Conservation (phyloP, 1,284 basidiomycete species). For the Trametes polyzona region DNA sequence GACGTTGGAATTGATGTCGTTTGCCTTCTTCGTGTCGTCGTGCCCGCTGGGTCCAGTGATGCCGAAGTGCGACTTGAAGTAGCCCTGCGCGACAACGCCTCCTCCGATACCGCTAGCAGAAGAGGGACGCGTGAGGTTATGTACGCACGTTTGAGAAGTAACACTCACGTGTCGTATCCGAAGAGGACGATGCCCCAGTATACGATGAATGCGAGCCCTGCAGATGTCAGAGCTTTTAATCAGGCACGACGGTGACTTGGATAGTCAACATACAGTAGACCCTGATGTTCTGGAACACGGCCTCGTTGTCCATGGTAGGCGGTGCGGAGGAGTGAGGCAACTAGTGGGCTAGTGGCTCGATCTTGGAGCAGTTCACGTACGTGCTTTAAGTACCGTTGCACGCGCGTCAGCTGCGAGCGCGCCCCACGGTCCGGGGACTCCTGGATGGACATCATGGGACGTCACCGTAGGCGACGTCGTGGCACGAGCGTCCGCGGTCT, state of each 20-base stretch:
- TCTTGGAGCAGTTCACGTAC: too few relatives aligned
- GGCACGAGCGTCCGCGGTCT: too few relatives aligned
- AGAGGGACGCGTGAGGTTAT: conserved; percentile 8
- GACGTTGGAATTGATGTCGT: conserved; percentile 62
- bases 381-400: too few relatives aligned
- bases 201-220: conserved; percentile 71
- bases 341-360: too few relatives aligned
- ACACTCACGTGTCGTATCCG: conserved; percentile 72
- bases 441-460: too few relatives aligned
- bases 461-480: too few relatives aligned
- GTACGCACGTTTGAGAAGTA: not conserved
- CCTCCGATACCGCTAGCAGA: conserved; percentile 58
- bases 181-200: conserved; percentile 83
- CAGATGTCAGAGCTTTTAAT: not conserved
- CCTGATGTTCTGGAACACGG: conserved; percentile 54
- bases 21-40: conserved; percentile 39
- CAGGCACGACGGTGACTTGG: not conserved
- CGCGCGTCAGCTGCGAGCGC: too few relatives aligned
- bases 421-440: too few relatives aligned
- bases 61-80: conserved; percentile 68
- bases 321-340: conserved; percentile 12
- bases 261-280: conserved; percentile 54
- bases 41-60: conserved; percentile 47
- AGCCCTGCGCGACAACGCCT: conserved; percentile 64
- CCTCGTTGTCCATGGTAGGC: conserved; percentile 15